phyloP scores from a whole-genome alignment of 2,329 filamentous ascomycete genomes.

The Xylariomycetidae sp. region DNA sequence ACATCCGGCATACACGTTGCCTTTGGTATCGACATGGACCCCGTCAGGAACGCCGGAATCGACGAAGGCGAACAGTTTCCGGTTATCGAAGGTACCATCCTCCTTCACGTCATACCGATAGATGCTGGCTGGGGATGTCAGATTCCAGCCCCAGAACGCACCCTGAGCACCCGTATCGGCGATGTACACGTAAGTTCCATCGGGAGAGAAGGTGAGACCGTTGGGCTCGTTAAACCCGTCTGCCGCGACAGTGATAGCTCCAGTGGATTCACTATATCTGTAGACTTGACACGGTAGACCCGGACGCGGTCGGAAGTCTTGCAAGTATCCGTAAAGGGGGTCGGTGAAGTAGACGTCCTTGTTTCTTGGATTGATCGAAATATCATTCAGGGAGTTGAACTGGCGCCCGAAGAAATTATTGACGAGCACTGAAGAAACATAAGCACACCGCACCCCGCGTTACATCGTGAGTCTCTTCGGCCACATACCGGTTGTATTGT shows the following conservation, averaged over 20 bases:
- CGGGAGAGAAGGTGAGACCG: slow-evolving; percentile 51
- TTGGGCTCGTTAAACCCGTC: slow-evolving; percentile 55
- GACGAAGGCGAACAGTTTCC: slow-evolving; percentile 52
- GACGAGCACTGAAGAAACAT: slow-evolving; percentile 44
- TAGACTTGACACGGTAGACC: slow-evolving; percentile 56
- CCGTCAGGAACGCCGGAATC: slow-evolving; percentile 53
- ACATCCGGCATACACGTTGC: slow-evolving; percentile 50
- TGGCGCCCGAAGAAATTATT: slow-evolving; percentile 56
- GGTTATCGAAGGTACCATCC: slow-evolving; percentile 43
- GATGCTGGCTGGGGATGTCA: slow-evolving; percentile 41
- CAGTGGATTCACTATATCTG: slow-evolving; percentile 45
- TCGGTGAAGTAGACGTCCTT: slow-evolving; percentile 64
- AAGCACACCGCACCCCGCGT: too few relatives aligned
- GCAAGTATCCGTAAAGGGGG: slow-evolving; percentile 51
- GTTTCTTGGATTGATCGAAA: slow-evolving; percentile 46
- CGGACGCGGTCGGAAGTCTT: slow-evolving; percentile 51
- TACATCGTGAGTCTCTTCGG: too few relatives aligned
- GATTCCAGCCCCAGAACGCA: slow-evolving; percentile 38
- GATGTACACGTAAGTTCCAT: slow-evolving; percentile 48
- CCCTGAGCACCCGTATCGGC: slow-evolving; percentile 51
- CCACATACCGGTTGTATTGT: slow-evolving; percentile 43
- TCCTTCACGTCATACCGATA: slow-evolving; percentile 41
- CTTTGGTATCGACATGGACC: slow-evolving; percentile 49
- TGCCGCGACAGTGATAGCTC: slow-evolving; percentile 49
- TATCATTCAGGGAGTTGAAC: slow-evolving; percentile 59